Evolutionary conservation across 352 stramenopile species (phyloP).

Genomic region (Phytophthora vignae): DNA sequence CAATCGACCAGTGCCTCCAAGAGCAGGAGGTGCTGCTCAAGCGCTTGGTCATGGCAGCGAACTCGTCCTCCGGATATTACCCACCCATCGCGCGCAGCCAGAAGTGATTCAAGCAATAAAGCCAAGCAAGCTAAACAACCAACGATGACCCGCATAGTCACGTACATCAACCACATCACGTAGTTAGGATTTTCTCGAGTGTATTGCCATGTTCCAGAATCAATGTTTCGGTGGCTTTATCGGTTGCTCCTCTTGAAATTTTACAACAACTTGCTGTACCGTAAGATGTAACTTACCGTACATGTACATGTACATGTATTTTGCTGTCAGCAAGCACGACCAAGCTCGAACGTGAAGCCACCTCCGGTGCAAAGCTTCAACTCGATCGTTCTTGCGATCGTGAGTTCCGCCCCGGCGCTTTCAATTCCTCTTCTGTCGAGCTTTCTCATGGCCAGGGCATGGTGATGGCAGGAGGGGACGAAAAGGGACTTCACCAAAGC

Average conservation of each 20-base stretch:
- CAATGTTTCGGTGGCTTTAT: conserved; percentile 26
- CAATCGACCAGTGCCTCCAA: conserved; percentile 45
- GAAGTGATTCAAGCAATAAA: conserved; percentile 17
- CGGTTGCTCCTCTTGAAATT: conserved; percentile 7
- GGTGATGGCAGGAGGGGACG: not conserved
- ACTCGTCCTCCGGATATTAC: conserved; percentile 39
- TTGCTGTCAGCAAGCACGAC: too few relatives aligned
- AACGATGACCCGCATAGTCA: conserved; percentile 31
- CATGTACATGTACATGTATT: too few relatives aligned
- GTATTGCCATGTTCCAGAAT: conserved; percentile 34
- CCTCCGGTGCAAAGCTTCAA: conserved; percentile 16
- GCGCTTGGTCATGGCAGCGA: conserved; percentile 46
- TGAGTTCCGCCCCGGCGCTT: conserved; percentile 20
- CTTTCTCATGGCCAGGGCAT: conserved; percentile 21
- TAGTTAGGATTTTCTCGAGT: conserved; percentile 32
- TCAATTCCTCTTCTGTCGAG: conserved; percentile 3
- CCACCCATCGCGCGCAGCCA: conserved; percentile 28
- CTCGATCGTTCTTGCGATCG: conserved; percentile 13
- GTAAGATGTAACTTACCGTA: too few relatives aligned
- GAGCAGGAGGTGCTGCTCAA: conserved; percentile 48
- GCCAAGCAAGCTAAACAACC: conserved; percentile 28
- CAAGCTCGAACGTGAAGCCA: conserved; percentile 3
- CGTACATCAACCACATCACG: conserved; percentile 32
- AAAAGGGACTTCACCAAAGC: not conserved
- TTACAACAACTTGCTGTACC: too few relatives aligned